Evolutionary conservation across 805 yeast species (phyloP).

Genomic region (Candida bentonensis): DNA sequence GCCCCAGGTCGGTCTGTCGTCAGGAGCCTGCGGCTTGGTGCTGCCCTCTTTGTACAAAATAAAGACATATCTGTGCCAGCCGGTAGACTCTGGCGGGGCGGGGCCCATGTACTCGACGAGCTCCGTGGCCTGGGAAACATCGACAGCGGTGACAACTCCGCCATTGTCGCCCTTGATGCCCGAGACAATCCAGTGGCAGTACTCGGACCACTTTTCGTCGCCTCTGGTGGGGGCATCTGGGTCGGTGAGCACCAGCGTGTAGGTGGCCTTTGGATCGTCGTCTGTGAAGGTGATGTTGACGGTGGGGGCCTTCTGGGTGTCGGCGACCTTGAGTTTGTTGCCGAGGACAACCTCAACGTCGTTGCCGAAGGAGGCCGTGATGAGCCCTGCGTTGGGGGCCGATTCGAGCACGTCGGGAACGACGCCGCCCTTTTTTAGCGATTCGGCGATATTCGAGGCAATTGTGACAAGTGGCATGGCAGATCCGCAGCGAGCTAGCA

Average conservation of each 20-base stretch:
- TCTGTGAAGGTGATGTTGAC: conserved; percentile 50
- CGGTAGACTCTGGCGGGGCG: conserved; percentile 80
- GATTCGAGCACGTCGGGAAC: conserved; percentile 28
- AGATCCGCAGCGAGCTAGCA: no score
- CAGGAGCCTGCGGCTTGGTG: conserved; percentile 24
- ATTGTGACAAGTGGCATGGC: conserved; percentile 20
- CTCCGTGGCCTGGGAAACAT: conserved; percentile 26
- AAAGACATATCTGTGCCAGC: conserved; percentile 77
- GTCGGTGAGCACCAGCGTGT: conserved; percentile 71
- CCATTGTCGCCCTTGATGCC: conserved; percentile 21
- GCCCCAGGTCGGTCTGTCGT: conserved; percentile 70
- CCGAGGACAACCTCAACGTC: conserved; percentile 62
- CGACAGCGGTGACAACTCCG: conserved; percentile 15
- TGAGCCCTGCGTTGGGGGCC: conserved; percentile 22
- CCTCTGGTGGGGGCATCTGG: conserved; percentile 85
- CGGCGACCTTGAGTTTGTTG: conserved; percentile 47
- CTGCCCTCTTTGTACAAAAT: conserved; percentile 48
- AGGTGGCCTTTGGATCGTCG: conserved; percentile 36
- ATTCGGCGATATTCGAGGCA: conserved; percentile 21
- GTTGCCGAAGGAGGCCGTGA: conserved; percentile 51
- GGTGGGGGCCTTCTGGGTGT: conserved; percentile 54
- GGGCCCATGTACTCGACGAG: conserved; percentile 62
- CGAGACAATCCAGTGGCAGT: conserved; percentile 52
- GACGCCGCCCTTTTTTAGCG: conserved; percentile 27
- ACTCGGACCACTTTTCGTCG: conserved; percentile 83